A percentile compares a stretch with the other conserved stretches of the same genome.
Evolutionary conservation across 495 filamentous ascomycete genomes (phyloP).

Genomic region (Penicillium subrubescens): DNA sequence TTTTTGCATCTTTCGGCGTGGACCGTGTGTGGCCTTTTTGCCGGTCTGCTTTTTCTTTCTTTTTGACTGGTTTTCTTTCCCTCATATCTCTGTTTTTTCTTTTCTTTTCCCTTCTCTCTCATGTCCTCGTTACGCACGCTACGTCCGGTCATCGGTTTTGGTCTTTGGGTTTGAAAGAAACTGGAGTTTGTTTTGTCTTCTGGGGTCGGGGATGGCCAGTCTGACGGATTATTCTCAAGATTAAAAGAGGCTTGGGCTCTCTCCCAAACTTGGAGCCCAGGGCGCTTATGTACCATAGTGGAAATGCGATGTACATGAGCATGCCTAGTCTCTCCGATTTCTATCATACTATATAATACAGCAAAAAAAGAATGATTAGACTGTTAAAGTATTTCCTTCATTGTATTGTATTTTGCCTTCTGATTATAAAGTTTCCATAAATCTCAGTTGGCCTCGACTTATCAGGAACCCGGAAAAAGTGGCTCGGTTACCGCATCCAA

Average conservation of each 20-base stretch:
- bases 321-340: background rate
- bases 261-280: slow-evolving; percentile 8
- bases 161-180: slow-evolving; percentile 30
- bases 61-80: slow-evolving; percentile 7
- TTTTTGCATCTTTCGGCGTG: slow-evolving; percentile 28
- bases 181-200: slow-evolving; percentile 28
- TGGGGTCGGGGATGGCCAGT: slow-evolving; percentile 23
- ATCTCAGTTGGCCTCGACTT: background rate
- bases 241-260: slow-evolving; percentile 17
- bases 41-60: slow-evolving; percentile 13
- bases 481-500: slow-evolving; percentile 30
- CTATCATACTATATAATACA: background rate
- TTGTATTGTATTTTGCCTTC: background rate
- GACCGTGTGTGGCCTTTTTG: slow-evolving; percentile 18
- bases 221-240: slow-evolving; percentile 20
- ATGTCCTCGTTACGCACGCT: slow-evolving; percentile 27
- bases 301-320: slow-evolving; percentile 30
- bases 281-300: slow-evolving; percentile 33
- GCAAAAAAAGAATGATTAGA: background rate
- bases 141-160: slow-evolving; percentile 30
- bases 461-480: slow-evolving; percentile 8
- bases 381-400: background rate
- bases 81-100: slow-evolving; percentile 9
- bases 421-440: background rate
- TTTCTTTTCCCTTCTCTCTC: slow-evolving; percentile 21